Percentiles rank a stretch among this genome's conserved stretches.
phyloP scores from a whole-genome alignment of 805 yeast genomes.

The Dipodascopsis tothii region DNA sequence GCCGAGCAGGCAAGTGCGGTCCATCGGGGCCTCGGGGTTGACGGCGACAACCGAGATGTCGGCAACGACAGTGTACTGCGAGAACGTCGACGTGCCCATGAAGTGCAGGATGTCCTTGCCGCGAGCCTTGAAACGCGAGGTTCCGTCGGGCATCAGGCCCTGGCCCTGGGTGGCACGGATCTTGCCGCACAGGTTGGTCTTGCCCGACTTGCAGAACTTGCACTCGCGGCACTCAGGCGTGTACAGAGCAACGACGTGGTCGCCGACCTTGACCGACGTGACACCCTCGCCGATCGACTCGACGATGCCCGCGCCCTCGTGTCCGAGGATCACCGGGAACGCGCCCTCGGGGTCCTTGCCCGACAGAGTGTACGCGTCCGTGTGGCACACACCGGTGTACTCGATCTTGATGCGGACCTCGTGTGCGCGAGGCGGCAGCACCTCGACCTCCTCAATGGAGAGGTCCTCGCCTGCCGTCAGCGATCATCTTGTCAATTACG shows the following conservation, averaged over 20 bases:
- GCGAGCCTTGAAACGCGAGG: conserved; percentile 71
- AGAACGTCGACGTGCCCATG: conserved; percentile 97
- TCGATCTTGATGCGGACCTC: conserved; percentile 88
- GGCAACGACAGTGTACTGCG: conserved; percentile 96
- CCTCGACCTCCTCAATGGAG: conserved; percentile 78
- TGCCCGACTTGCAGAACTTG: conserved; percentile 88
- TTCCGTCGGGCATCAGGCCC: conserved; percentile 98
- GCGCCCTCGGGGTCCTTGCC: conserved; percentile 96
- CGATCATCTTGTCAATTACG: conserved; percentile 28
- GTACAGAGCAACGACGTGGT: conserved; percentile 85
- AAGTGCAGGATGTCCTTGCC: conserved; percentile 84
- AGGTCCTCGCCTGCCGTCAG: conserved; percentile 41
- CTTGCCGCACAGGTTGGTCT: conserved; percentile 92
- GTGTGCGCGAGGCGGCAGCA: conserved; percentile 90
- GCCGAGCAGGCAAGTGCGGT: conserved; percentile 85
- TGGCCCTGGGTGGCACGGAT: conserved; percentile 97
- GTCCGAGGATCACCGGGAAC: conserved; percentile 88
- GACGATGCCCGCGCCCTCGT: conserved; percentile 96
- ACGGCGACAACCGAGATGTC: conserved; percentile 94
- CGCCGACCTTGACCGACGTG: conserved; percentile 82
- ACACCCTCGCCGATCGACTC: conserved; percentile 95
- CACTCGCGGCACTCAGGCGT: conserved; percentile 96
- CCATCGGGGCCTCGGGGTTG: conserved; percentile 73
- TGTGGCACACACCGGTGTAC: conserved; percentile 94
- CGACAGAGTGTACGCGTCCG: conserved; percentile 92